A percentile compares a stretch with the other conserved stretches of the same genome.
phyloP scores from a whole-genome alignment of 1,139 yeast genomes.

The Pichia sp. region DNA sequence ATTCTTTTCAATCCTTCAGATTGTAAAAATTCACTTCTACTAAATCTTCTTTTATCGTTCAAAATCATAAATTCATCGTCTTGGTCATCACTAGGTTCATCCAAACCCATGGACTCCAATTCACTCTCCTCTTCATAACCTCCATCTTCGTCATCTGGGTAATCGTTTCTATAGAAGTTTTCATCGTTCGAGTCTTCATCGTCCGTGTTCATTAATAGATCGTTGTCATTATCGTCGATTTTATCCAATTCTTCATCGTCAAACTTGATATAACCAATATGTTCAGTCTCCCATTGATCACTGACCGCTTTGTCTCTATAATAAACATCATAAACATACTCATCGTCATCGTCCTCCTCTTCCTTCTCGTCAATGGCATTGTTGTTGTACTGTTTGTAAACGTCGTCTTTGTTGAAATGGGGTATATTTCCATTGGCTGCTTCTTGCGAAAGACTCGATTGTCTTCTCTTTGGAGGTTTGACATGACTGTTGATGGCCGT shows the following conservation, averaged over 20 bases:
- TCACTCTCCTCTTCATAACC: constrained; percentile 32
- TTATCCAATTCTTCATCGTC: constrained; percentile 64
- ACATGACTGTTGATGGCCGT: constrained; percentile 20
- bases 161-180: constrained; percentile 87
- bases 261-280: constrained; percentile 65
- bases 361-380: constrained; percentile 13
- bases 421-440: constrained; percentile 10
- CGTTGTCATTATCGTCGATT: constrained; percentile 49
- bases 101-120: constrained; percentile 20
- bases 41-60: constrained; percentile 32
- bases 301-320: constrained; percentile 52
- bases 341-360: constrained; percentile 42
- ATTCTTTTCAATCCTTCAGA: constrained; percentile 31
- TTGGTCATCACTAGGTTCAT: constrained; percentile 38
- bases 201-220: constrained; percentile 40
- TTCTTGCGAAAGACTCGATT: constrained; percentile 22
- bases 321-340: constrained; percentile 91
- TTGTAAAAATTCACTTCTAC: constrained; percentile 25
- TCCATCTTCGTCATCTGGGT: constrained; percentile 89
- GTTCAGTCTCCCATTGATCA: constrained; percentile 46
- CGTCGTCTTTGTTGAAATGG: constrained; percentile 11
- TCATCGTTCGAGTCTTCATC: constrained; percentile 90
- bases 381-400: constrained; percentile 1
- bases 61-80: constrained; percentile 37
- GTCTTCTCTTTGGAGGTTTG: constrained; percentile 27